A percentile compares a stretch with the other conserved stretches of the same genome.
phyloP scores from a whole-genome alignment of 192 early-diverging fungal genomes.

The Geranomyces michiganensis region DNA sequence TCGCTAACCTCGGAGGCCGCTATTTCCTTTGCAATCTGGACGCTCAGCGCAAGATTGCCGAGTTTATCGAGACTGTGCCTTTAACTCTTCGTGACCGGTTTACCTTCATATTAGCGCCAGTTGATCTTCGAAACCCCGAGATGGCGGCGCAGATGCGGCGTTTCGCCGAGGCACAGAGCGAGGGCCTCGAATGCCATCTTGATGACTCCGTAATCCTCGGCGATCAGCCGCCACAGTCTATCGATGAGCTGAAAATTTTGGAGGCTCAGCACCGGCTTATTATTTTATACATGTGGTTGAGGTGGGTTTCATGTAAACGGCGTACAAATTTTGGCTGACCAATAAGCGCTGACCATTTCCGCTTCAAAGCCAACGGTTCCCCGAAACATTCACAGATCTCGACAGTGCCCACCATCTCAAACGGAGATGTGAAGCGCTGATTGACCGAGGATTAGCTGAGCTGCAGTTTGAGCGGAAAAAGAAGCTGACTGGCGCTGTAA shows the following conservation, averaged over 20 bases:
- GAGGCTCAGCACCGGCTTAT: slow-evolving; percentile 79
- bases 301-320: slow-evolving; percentile 11
- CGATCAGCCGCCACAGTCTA: slow-evolving; percentile 22
- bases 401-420: slow-evolving; percentile 57
- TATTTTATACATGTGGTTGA: slow-evolving; percentile 88
- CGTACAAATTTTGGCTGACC: neutral
- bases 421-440: slow-evolving; percentile 47
- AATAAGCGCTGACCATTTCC: slow-evolving; percentile 11
- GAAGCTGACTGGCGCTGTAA: slow-evolving; percentile 13
- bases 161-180: slow-evolving; percentile 40
- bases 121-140: slow-evolving; percentile 44
- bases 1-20: slow-evolving; percentile 63
- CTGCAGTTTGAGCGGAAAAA: slow-evolving; percentile 30
- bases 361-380: slow-evolving; percentile 57
- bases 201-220: slow-evolving; percentile 58
- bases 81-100: slow-evolving; percentile 69
- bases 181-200: slow-evolving; percentile 49
- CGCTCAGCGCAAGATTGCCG: slow-evolving; percentile 65
- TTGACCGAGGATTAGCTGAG: slow-evolving; percentile 46
- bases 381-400: slow-evolving; percentile 57
- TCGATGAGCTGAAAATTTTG: slow-evolving; percentile 50
- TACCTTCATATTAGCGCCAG: slow-evolving; percentile 69
- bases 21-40: slow-evolving; percentile 81
- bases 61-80: slow-evolving; percentile 61
- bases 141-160: slow-evolving; percentile 5